A percentile compares a stretch with the other conserved stretches of the same genome.
Conservation (phyloP, 2,329 filamentous ascomycete genomes). For the Sphaerulina musiva region DNA sequence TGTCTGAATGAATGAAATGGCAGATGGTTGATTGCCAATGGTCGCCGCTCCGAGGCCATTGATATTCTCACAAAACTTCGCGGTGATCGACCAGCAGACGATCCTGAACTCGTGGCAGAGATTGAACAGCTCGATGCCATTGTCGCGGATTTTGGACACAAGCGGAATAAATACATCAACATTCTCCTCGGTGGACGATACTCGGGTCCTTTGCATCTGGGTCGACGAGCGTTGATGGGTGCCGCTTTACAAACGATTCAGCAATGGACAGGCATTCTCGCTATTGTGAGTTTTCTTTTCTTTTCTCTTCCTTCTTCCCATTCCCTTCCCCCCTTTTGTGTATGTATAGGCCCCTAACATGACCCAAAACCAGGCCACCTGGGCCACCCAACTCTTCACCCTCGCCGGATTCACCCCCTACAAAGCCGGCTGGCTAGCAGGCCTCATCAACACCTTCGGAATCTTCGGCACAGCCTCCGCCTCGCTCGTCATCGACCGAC, state of each 20-base stretch:
- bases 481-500: slow-evolving; percentile 33
- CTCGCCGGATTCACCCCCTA: slow-evolving; percentile 28
- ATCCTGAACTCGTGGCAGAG: slow-evolving; percentile 37
- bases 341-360: too few relatives aligned
- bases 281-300: slow-evolving; percentile 5
- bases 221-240: slow-evolving; percentile 17
- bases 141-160: slow-evolving; percentile 35
- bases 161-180: slow-evolving; percentile 18
- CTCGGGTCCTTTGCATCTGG: slow-evolving; percentile 9
- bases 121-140: slow-evolving; percentile 40
- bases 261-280: slow-evolving; percentile 30
- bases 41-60: slow-evolving; percentile 31
- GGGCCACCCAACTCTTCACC: slow-evolving; percentile 22
- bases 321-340: too few relatives aligned
- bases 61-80: slow-evolving; percentile 34
- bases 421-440: slow-evolving; percentile 24
- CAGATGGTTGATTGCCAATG: slow-evolving; percentile 37
- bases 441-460: slow-evolving; percentile 28
- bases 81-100: slow-evolving; percentile 31
- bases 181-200: slow-evolving; percentile 22
- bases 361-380: slow-evolving; percentile 9
- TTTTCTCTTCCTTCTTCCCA: too few relatives aligned
- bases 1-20: background rate
- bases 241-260: slow-evolving; percentile 29
- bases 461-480: slow-evolving; percentile 29